Evolutionary conservation across 2,329 filamentous ascomycete species (phyloP).

Genomic region (Colletotrichum paranaense): DNA sequence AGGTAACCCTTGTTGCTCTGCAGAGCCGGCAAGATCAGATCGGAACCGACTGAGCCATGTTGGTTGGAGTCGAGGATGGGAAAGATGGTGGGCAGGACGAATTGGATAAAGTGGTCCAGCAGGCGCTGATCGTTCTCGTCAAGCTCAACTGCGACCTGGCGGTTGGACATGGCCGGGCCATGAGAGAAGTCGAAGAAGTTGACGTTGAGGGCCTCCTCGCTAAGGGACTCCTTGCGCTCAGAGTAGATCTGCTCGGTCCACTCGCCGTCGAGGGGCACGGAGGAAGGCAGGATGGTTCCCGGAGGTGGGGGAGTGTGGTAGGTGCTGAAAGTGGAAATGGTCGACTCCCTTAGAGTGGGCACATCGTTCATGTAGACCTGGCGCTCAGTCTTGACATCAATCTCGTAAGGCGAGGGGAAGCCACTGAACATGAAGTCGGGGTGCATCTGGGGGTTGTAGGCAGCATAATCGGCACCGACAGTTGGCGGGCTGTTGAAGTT

Average conservation of each 20-base stretch:
- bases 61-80: slow-evolving; percentile 92
- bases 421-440: slow-evolving; percentile 68
- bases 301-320: slow-evolving; percentile 82
- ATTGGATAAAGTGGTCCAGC: slow-evolving; percentile 90
- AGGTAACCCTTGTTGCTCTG: slow-evolving; percentile 94
- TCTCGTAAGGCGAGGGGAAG: slow-evolving; percentile 82
- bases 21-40: slow-evolving; percentile 87
- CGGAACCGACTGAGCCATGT: slow-evolving; percentile 81
- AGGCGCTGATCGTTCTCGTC: slow-evolving; percentile 89
- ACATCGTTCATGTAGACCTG: slow-evolving; percentile 95
- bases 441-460: slow-evolving; percentile 73
- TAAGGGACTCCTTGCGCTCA: slow-evolving; percentile 74
- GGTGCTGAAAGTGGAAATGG: slow-evolving; percentile 93
- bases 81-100: slow-evolving; percentile 89
- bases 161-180: slow-evolving; percentile 69
- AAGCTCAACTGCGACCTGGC: slow-evolving; percentile 81
- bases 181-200: slow-evolving; percentile 88
- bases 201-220: slow-evolving; percentile 75
- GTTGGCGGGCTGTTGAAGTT: slow-evolving; percentile 75
- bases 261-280: slow-evolving; percentile 71
- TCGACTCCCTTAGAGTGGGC: slow-evolving; percentile 85
- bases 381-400: slow-evolving; percentile 95
- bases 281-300: slow-evolving; percentile 72
- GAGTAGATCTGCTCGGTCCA: slow-evolving; percentile 78
- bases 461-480: slow-evolving; percentile 64